Percentiles rank a stretch among this genome's conserved stretches.
phyloP scores from a whole-genome alignment of 768 basidiomycete genomes.

The Podaxis mareebaensis region DNA sequence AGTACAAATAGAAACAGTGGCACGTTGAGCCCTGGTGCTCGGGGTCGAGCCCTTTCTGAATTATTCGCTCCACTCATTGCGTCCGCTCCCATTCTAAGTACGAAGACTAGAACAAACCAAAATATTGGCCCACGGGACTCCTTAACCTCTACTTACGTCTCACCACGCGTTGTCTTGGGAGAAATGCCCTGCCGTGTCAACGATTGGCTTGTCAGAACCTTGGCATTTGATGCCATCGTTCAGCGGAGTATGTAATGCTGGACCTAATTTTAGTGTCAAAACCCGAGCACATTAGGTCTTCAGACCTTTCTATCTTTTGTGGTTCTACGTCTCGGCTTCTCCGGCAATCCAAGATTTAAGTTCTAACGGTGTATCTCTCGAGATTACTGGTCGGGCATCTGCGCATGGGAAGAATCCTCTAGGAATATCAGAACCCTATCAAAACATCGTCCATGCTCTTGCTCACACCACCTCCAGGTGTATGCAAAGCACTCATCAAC shows the following conservation, averaged over 20 bases:
- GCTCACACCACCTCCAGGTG: background rate
- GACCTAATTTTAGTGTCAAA: background rate
- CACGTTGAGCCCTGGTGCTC: slow-evolving; percentile 10
- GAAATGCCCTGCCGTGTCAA: no score
- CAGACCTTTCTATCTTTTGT: background rate
- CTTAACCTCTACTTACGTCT: no score
- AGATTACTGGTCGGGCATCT: no score
- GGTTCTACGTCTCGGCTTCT: background rate
- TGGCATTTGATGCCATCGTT: background rate
- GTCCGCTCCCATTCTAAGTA: no score
- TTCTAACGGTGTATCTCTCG: no score
- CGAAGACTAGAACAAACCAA: no score
- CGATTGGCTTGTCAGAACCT: background rate
- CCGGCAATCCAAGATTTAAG: background rate
- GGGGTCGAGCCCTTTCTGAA: background rate
- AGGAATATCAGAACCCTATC: background rate
- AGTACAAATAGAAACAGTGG: slow-evolving; percentile 29
- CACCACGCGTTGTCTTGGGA: background rate
- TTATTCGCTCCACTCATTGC: background rate
- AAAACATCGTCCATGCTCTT: background rate
- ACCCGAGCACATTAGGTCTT: background rate
- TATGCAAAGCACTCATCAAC: background rate
- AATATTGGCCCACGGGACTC: no score
- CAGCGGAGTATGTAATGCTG: background rate
- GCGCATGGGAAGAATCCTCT: background rate